These are phyloP conservation scores for Porcisia hertigi DNA, from an alignment of 208 protist genomes.

Conservation along the genomic window DNA sequence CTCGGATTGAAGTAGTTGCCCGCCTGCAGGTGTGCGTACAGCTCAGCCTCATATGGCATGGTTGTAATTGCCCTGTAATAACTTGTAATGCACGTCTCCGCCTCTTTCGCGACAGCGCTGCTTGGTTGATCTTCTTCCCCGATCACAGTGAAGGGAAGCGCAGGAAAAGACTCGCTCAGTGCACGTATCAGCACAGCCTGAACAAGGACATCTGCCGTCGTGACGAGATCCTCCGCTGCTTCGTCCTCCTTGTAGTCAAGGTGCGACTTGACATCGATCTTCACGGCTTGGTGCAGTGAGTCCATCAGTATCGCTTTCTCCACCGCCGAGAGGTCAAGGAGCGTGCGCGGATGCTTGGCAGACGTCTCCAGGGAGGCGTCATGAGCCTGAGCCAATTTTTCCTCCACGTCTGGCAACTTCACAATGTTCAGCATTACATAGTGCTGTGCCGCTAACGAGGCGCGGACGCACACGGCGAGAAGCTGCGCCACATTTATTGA, in stretches of 20 bases:
- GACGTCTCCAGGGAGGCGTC: background rate
- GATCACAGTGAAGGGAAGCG: conserved; percentile 54
- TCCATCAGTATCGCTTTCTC: conserved; percentile 18
- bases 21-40: conserved; percentile 21
- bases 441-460: conserved; percentile 46
- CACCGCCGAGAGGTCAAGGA: conserved; percentile 36
- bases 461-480: conserved; percentile 42
- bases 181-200: conserved; percentile 47
- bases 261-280: conserved; percentile 47
- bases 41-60: conserved; percentile 32
- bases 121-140: conserved; percentile 52
- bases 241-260: conserved; percentile 41
- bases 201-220: conserved; percentile 60
- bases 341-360: conserved; percentile 18
- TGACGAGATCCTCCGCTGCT: conserved; percentile 54
- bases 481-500: conserved; percentile 46
- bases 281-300: conserved; percentile 29
- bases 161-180: conserved; percentile 36
- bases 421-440: conserved; percentile 53
- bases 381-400: conserved; percentile 10
- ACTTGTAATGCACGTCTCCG: conserved; percentile 24
- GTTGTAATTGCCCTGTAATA: conserved; percentile 15
- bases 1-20: background rate
- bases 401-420: conserved; percentile 8
- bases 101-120: conserved; percentile 18